phyloP scores from a whole-genome alignment of 2,329 filamentous ascomycete genomes.

The Xylariaceae sp. region DNA sequence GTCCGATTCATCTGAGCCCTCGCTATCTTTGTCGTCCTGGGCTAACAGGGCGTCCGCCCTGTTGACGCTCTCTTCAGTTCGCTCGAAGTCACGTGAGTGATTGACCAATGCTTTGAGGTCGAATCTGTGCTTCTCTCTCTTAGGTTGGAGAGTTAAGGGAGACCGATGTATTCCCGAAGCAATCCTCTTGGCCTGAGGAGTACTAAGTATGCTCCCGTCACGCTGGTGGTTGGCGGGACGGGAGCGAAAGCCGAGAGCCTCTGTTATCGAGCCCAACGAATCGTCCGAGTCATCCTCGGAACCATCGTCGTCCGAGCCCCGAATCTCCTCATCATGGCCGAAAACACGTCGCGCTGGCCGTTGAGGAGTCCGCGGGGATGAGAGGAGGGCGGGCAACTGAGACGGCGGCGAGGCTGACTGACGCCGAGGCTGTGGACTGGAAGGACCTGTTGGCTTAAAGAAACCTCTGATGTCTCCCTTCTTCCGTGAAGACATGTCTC shows the following conservation, averaged over 20 bases:
- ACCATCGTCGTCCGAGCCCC: conserved; percentile 69
- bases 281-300: conserved; percentile 60
- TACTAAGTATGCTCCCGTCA: conserved; percentile 25
- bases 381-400: conserved; percentile 15
- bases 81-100: conserved; percentile 54
- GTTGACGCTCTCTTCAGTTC: conserved; percentile 50
- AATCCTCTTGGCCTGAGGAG: conserved; percentile 45
- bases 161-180: conserved; percentile 37
- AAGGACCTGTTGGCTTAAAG: conserved; percentile 20
- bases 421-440: conserved; percentile 14
- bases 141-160: conserved; percentile 42
- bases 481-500: conserved; percentile 14
- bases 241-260: conserved; percentile 35
- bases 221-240: conserved; percentile 19
- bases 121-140: conserved; percentile 53
- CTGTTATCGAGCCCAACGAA: conserved; percentile 49
- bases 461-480: conserved; percentile 31
- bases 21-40: conserved; percentile 12
- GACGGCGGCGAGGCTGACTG: conserved; percentile 12
- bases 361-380: conserved; percentile 27
- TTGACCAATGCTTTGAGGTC: conserved; percentile 57
- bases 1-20: conserved; percentile 23
- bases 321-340: conserved; percentile 54
- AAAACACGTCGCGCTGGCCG: conserved; percentile 24
- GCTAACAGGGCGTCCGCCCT: conserved; percentile 36